Conservation (phyloP, 2,329 filamentous ascomycete genomes). For the Orbilia brochopaga region DNA sequence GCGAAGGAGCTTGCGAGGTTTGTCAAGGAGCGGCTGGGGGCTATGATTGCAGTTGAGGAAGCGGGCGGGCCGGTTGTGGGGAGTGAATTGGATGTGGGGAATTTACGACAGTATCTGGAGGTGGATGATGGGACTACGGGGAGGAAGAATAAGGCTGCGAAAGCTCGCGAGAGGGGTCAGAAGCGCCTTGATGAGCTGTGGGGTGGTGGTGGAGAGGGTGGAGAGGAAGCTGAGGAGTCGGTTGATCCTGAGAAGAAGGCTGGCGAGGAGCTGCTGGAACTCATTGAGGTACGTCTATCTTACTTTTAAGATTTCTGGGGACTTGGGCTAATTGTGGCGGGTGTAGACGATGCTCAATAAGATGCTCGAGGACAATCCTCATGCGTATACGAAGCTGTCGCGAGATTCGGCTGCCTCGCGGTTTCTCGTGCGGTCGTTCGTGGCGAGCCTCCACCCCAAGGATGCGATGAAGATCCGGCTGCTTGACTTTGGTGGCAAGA, state of each 20-base stretch:
- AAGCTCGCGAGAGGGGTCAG: constrained; percentile 35
- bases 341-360: constrained; percentile 29
- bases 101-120: constrained; percentile 24
- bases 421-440: constrained; percentile 41
- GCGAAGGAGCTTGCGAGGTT: constrained; percentile 41
- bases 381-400: constrained; percentile 39
- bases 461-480: constrained; percentile 45
- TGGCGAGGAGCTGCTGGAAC: constrained; percentile 25
- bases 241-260: constrained; percentile 23
- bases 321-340: constrained; percentile 1
- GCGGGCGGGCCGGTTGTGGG: constrained; percentile 41
- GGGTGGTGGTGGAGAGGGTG: constrained; percentile 18
- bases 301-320: background rate
- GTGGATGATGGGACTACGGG: constrained; percentile 10
- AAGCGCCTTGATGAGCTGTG: constrained; percentile 45
- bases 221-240: constrained; percentile 5
- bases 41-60: constrained; percentile 46
- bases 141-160: constrained; percentile 31
- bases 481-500: constrained; percentile 45
- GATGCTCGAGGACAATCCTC: constrained; percentile 39
- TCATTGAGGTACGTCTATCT: constrained; percentile 36
- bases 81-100: constrained; percentile 27
- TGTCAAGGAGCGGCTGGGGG: constrained; percentile 33
- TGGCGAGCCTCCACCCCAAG: constrained; percentile 45
- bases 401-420: constrained; percentile 45